These are phyloP conservation scores for Leishmania arabica DNA, from an alignment of 208 protist species.

Conservation along the genomic window DNA sequence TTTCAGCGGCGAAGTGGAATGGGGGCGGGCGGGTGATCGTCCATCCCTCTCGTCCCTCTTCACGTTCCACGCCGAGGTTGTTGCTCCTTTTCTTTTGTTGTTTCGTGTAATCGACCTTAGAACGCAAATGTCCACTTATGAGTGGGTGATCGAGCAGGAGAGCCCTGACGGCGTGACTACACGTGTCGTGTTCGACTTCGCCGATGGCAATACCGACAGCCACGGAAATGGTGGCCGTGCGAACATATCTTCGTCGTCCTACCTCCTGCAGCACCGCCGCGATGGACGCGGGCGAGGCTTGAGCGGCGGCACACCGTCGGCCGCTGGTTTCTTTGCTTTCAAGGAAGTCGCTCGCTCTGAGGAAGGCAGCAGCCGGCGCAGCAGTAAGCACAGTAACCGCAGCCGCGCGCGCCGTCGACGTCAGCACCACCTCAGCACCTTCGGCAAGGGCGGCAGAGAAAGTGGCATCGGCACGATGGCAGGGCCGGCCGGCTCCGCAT, in stretches of 20 bases:
- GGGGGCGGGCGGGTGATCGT: neutral
- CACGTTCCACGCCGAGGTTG: neutral
- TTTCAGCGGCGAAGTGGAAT: neutral
- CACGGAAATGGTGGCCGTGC: neutral
- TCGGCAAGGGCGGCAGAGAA: constrained; percentile 8
- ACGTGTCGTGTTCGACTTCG: constrained; percentile 39
- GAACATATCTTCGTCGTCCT: neutral
- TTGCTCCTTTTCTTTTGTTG: neutral
- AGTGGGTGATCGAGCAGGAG: constrained; percentile 54
- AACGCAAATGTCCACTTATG: constrained; percentile 30
- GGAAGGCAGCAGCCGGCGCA: constrained; percentile 46
- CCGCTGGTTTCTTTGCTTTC: neutral
- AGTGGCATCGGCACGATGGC: constrained; percentile 12
- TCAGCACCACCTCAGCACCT: constrained; percentile 15
- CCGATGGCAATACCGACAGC: constrained; percentile 8
- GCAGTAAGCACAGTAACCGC: constrained; percentile 39
- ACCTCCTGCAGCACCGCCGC: neutral
- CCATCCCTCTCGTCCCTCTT: neutral
- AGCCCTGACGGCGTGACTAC: constrained; percentile 35
- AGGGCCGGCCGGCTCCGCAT: constrained; percentile 13
- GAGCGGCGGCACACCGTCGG: neutral
- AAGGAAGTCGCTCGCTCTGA: constrained; percentile 27
- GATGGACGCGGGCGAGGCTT: constrained; percentile 1
- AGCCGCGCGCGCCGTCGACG: constrained; percentile 7
- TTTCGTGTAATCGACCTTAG: neutral